These are phyloP conservation scores for Agaricus blazei DNA, from an alignment of 768 basidiomycete species.

Conservation along the genomic window DNA sequence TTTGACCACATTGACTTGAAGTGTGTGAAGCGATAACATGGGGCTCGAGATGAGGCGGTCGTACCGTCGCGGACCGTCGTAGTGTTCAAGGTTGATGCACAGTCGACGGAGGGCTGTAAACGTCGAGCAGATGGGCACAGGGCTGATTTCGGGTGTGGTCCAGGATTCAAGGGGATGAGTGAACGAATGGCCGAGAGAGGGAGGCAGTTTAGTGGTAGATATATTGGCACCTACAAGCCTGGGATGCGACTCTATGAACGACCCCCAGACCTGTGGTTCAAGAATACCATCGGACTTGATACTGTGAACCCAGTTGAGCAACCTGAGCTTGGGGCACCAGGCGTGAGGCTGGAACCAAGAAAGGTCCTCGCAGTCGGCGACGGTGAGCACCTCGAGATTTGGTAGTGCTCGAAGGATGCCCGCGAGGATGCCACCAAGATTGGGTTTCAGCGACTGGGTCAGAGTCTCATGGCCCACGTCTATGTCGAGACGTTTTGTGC, in stretches of 20 bases:
- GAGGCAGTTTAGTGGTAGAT: neutral
- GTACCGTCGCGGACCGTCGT: neutral
- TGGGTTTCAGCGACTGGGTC: neutral
- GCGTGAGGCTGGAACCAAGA: neutral
- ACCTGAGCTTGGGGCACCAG: slow-evolving; percentile 11
- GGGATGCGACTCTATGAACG: slow-evolving; percentile 13
- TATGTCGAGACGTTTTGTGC: slow-evolving; percentile 19
- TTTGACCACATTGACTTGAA: slow-evolving; percentile 11
- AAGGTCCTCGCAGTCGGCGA: slow-evolving; percentile 11
- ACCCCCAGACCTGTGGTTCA: slow-evolving; percentile 6
- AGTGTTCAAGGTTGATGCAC: neutral
- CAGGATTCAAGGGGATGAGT: neutral
- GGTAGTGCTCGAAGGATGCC: slow-evolving; percentile 13
- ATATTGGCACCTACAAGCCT: slow-evolving; percentile 12
- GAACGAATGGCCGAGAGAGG: neutral
- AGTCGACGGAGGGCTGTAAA: slow-evolving; percentile 1
- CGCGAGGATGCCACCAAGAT: slow-evolving; percentile 6
- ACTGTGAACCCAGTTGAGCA: slow-evolving; percentile 14
- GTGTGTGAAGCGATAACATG: slow-evolving; percentile 7
- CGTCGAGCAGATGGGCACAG: neutral
- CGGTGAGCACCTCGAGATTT: slow-evolving; percentile 18
- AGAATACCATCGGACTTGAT: neutral
- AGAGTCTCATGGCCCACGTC: slow-evolving; percentile 10
- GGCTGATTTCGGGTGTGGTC: neutral
- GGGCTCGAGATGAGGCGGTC: neutral